Evolutionary conservation across 1,284 basidiomycete genomes (phyloP).

Genomic region (Takashimella tepidaria): DNA sequence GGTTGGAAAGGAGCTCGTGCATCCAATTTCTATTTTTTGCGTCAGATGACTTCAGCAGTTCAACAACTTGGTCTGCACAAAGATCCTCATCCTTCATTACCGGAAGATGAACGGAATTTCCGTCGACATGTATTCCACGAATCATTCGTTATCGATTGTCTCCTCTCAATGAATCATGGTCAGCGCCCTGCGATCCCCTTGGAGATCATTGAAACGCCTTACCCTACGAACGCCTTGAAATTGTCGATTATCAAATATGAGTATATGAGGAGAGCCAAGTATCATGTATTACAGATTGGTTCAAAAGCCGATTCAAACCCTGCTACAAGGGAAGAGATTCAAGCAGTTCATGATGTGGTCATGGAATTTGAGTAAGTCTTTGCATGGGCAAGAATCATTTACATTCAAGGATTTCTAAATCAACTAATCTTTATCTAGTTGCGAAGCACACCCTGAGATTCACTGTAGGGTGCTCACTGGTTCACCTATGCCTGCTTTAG

Average conservation of each 20-base stretch:
- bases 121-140: constrained; percentile 41
- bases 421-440: too few relatives aligned
- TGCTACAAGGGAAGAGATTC: constrained; percentile 26
- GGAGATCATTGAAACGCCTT: constrained; percentile 35
- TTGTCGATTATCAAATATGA: constrained; percentile 30
- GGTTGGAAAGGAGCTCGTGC: constrained; percentile 38
- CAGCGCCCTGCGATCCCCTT: constrained; percentile 34
- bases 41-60: constrained; percentile 36
- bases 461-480: constrained; percentile 34
- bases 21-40: constrained; percentile 40
- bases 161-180: constrained; percentile 39
- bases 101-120: constrained; percentile 35
- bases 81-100: constrained; percentile 36
- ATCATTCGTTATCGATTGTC: constrained; percentile 33
- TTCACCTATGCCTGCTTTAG: constrained; percentile 19
- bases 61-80: constrained; percentile 41
- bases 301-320: constrained; percentile 31
- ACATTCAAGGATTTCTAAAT: too few relatives aligned
- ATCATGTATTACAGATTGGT: constrained; percentile 31
- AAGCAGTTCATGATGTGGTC: constrained; percentile 20
- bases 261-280: constrained; percentile 34
- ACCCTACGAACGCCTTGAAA: constrained; percentile 18
- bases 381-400: constrained; percentile 16
- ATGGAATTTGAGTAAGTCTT: constrained; percentile 28
- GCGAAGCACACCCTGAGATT: constrained; percentile 14